These are phyloP conservation scores for Aspergillus avenaceus DNA, from an alignment of 495 filamentous ascomycete species.

Conservation along the genomic window DNA sequence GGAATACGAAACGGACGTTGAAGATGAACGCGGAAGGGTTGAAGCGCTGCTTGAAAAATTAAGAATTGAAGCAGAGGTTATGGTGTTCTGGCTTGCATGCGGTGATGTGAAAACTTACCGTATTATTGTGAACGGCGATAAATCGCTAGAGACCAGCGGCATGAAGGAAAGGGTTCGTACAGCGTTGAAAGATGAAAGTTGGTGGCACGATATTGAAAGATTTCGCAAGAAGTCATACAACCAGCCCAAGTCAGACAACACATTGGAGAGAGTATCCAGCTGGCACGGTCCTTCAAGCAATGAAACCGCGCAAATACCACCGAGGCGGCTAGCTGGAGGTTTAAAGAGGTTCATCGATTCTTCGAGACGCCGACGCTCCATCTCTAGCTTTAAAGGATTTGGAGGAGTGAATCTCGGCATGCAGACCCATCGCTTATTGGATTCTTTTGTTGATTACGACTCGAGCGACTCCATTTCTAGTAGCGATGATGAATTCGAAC, in stretches of 20 bases:
- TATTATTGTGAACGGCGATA: slow-evolving; percentile 68
- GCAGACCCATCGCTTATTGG: slow-evolving; percentile 67
- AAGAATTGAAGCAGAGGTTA: slow-evolving; percentile 72
- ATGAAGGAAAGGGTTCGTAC: slow-evolving; percentile 51
- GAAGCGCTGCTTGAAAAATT: slow-evolving; percentile 74
- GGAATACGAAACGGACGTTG: slow-evolving; percentile 81
- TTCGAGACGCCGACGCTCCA: slow-evolving; percentile 54
- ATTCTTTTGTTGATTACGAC: slow-evolving; percentile 57
- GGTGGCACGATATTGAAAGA: slow-evolving; percentile 76
- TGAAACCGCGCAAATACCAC: slow-evolving; percentile 41
- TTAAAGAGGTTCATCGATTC: slow-evolving; percentile 47
- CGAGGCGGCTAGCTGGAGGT: slow-evolving; percentile 40
- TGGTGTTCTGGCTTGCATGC: slow-evolving; percentile 78
- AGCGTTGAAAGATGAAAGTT: slow-evolving; percentile 63
- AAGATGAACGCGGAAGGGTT: slow-evolving; percentile 71
- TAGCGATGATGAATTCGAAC: slow-evolving; percentile 40
- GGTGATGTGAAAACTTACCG: slow-evolving; percentile 72
- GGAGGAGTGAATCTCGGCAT: slow-evolving; percentile 67
- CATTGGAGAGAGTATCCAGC: slow-evolving; percentile 26
- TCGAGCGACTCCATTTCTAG: slow-evolving; percentile 42
- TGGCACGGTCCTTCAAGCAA: slow-evolving; percentile 56
- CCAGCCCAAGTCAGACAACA: slow-evolving; percentile 11
- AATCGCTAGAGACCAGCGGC: slow-evolving; percentile 35
- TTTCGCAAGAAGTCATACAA: slow-evolving; percentile 41
- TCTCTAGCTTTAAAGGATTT: slow-evolving; percentile 59